Percentiles rank a stretch among this genome's conserved stretches.
Conservation (phyloP, 139 green algal species). For the Astrephomene gubernaculifera region DNA sequence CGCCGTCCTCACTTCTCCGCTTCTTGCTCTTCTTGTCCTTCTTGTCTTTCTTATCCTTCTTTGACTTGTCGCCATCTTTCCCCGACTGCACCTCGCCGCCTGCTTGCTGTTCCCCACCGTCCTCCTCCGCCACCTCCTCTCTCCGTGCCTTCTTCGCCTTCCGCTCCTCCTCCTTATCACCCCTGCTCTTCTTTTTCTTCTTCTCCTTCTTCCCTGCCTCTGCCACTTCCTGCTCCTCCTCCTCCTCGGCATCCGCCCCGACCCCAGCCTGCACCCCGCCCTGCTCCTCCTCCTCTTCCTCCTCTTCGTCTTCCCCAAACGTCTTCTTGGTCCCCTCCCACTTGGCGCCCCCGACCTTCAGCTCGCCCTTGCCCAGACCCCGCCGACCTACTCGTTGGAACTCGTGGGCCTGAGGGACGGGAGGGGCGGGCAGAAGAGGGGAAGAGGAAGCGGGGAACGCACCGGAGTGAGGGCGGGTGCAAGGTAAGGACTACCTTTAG, state of each 20-base stretch:
- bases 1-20: not conserved
- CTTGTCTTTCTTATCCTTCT: constrained; percentile 32
- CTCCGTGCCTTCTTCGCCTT: not conserved
- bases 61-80: not conserved
- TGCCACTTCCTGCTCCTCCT: constrained; percentile 17
- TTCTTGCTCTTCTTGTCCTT: constrained; percentile 39
- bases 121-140: too few species aligned
- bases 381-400: constrained; percentile 55
- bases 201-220: not conserved
- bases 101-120: too few species aligned
- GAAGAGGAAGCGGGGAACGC: not conserved
- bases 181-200: constrained; percentile 1
- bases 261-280: not conserved
- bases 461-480: not conserved
- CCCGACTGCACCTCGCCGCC: too few species aligned
- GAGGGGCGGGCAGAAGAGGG: not conserved
- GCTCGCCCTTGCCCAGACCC: constrained; percentile 59
- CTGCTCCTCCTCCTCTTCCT: constrained; percentile 25
- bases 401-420: constrained; percentile 49
- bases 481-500: not conserved
- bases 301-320: constrained; percentile 71
- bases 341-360: constrained; percentile 73
- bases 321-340: constrained; percentile 81
- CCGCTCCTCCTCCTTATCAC: not conserved
- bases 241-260: not conserved